These are phyloP conservation scores for Trametes versicolor DNA, from an alignment of 1,284 basidiomycete genomes.

Conservation along the genomic window DNA sequence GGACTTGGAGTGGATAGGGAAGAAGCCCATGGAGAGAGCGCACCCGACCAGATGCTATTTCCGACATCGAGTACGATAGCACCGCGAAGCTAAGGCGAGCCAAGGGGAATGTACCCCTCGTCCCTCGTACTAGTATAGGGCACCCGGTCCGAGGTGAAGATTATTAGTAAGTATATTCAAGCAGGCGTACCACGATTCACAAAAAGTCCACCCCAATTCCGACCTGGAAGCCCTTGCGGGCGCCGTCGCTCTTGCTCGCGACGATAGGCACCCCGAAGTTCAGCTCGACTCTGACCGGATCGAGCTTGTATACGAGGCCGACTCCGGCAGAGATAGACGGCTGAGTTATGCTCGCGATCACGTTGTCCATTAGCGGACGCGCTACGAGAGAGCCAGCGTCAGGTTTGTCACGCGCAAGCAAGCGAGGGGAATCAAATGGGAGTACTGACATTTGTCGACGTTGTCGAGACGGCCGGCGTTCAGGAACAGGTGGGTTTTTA, in stretches of 20 bases:
- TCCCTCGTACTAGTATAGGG: background rate
- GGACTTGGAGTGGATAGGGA: no score
- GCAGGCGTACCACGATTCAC: constrained; percentile 45
- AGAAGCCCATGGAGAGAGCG: background rate
- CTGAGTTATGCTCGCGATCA: constrained; percentile 50
- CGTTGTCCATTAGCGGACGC: constrained; percentile 51
- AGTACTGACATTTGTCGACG: constrained; percentile 63
- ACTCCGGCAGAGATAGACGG: constrained; percentile 86
- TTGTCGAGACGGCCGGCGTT: constrained; percentile 88
- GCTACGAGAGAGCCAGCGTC: constrained; percentile 39
- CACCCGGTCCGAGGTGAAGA: background rate
- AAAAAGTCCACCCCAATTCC: constrained; percentile 93
- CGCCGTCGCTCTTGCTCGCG: constrained; percentile 80
- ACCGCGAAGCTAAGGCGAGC: background rate
- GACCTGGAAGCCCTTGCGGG: constrained; percentile 87
- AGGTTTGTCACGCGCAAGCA: background rate
- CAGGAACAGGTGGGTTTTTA: constrained; percentile 87
- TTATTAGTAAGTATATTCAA: constrained; percentile 29
- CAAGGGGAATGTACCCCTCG: background rate
- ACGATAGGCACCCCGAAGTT: constrained; percentile 93
- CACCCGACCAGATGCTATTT: no score
- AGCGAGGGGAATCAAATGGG: constrained; percentile 10
- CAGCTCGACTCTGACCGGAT: constrained; percentile 87
- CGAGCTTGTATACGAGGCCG: constrained; percentile 91
- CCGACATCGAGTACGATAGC: background rate